Evolutionary conservation across 2,329 filamentous ascomycete species (phyloP), one percentile per base, ranked within the genome.

Genomic region (Fragosphaeria purpurea): DNA sequence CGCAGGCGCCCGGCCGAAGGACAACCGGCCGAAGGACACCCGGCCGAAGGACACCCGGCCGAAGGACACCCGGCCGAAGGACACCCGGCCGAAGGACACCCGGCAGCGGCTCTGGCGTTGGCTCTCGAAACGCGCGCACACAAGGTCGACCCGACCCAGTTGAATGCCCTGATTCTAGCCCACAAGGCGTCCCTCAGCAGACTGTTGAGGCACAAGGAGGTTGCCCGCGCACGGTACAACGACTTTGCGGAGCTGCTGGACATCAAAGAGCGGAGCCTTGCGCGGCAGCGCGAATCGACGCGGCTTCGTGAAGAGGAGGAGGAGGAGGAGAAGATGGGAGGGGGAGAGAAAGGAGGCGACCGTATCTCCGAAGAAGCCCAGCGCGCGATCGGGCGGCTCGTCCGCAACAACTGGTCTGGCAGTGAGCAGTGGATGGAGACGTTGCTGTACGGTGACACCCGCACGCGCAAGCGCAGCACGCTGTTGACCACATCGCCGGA

Each of bases 401-500:
- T 89, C 34, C 74, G 76, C 38, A 81, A 82, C 54, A 87, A 88
- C 57, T 95, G 89, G 89, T 73, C 86, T 11, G 89, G 88, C 2
- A 80, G 83, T 59, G 78, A 83, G 53, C 76, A 79, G 50, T 91
- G 88, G 83, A 75, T 87, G 58, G 77, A 87, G 45, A 73, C 79
- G 2, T 68, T 95, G 22, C 63, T 93, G 0, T 73, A 83, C 47
- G 86, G 86, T 2, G 83, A 87, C 44, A 70, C 72, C 22, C 70
- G 70, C 7, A 67, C 72, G 2, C 41, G 9, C 4, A 22, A 30
- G 8, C 22, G 12, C 30, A 84, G 86, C 53, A 75, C 72, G 0
- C 69, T 93, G n/a, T 63, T 95, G 11, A 75, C 75, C 2, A 74
- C 75, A 38, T 71, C 79, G 0, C 93, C 90, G 55, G 77, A 86